These are phyloP conservation scores for Pyricularia sp. DNA, from an alignment of 2,329 filamentous ascomycete genomes.

Conservation along the genomic window DNA sequence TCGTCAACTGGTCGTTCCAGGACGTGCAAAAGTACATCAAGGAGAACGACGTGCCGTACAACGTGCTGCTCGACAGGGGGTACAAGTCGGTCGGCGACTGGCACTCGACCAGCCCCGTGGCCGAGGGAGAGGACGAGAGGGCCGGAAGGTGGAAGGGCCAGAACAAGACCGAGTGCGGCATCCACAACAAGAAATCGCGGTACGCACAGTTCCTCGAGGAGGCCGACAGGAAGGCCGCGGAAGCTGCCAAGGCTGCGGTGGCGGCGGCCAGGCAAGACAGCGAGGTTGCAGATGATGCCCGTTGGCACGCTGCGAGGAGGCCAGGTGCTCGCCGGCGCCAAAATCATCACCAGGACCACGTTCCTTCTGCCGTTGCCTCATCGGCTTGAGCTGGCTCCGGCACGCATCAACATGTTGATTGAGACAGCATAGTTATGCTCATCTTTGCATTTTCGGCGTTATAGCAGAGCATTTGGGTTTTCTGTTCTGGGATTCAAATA, in stretches of 20 bases:
- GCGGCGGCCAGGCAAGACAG: background rate
- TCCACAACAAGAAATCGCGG: conserved; percentile 94
- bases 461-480: background rate
- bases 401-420: background rate
- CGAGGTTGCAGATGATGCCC: background rate
- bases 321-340: background rate
- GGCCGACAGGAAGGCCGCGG: conserved; percentile 1
- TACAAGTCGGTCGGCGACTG: conserved; percentile 98
- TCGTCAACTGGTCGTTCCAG: conserved; percentile 87
- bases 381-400: background rate
- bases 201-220: conserved; percentile 70
- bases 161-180: conserved; percentile 93
- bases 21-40: conserved; percentile 85
- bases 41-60: conserved; percentile 85
- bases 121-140: conserved; percentile 88
- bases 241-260: background rate
- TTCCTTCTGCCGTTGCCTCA: background rate
- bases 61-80: conserved; percentile 79
- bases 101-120: conserved; percentile 90
- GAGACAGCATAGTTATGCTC: background rate
- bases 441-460: background rate
- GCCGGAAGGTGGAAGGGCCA: conserved; percentile 96
- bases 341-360: background rate
- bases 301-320: background rate
- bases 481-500: background rate